Evolutionary conservation across 768 basidiomycete genomes (phyloP).

Genomic region (Rhizopogon salebrosus): DNA sequence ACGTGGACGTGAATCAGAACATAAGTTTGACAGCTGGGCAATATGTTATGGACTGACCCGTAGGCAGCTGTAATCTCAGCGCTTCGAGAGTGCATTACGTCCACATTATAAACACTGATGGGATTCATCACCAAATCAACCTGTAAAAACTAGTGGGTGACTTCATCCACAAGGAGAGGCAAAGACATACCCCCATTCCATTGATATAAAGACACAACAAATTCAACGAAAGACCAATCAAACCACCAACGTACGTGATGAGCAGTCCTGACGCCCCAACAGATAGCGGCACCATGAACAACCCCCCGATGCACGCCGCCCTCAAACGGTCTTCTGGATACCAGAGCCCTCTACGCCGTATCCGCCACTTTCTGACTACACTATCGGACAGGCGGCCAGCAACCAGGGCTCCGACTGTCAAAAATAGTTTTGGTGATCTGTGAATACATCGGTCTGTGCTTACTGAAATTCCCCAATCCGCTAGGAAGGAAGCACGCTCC

Average conservation of each 20-base stretch:
- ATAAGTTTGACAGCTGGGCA: not conserved
- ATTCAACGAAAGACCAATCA: no score
- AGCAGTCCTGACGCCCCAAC: no score
- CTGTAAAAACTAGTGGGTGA: constrained; percentile 25
- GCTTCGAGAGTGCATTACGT: constrained; percentile 54
- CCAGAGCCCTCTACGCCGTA: constrained; percentile 50
- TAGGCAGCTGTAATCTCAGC: constrained; percentile 60
- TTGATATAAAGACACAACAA: constrained; percentile 56
- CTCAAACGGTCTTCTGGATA: constrained; percentile 67
- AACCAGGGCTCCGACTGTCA: constrained; percentile 52
- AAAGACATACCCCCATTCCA: constrained; percentile 50
- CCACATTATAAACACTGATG: constrained; percentile 51
- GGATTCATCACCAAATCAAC: constrained; percentile 55
- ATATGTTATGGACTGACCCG: constrained; percentile 33
- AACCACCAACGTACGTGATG: no score
- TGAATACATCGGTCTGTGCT: not conserved
- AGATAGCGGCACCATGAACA: no score
- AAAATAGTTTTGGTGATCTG: not conserved
- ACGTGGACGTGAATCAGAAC: not conserved
- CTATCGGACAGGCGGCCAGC: constrained; percentile 56
- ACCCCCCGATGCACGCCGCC: no score
- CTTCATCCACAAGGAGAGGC: not conserved
- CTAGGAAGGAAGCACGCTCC: constrained; percentile 21
- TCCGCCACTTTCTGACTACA: constrained; percentile 42
- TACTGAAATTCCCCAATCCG: constrained; percentile 22